Conservation (phyloP, 148 eudicot genomes). For the Camellia lanceoleosa region DNA sequence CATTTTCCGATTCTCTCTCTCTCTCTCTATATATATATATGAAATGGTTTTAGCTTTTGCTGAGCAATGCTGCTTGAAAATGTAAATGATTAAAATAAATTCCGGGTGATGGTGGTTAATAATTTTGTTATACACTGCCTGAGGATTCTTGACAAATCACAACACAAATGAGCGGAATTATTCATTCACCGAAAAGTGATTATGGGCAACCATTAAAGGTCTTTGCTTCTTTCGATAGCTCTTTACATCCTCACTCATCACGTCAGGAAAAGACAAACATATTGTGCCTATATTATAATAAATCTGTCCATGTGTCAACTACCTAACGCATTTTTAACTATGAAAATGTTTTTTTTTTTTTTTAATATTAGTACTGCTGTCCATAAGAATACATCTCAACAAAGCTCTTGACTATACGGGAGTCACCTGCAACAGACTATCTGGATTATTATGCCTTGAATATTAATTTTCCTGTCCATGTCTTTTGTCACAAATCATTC, state of each 20-base stretch:
- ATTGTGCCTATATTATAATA: no score
- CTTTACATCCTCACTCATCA: not conserved
- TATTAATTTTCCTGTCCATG: not conserved
- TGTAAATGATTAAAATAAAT: not conserved
- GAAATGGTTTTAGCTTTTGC: slow-evolving; percentile 2
- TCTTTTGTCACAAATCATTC: slow-evolving; percentile 11
- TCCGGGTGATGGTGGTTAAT: not conserved
- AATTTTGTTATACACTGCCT: not conserved
- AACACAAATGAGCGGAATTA: not conserved
- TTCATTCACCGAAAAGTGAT: not conserved
- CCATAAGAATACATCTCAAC: not conserved
- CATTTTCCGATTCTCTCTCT: not conserved
- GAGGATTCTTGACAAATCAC: not conserved
- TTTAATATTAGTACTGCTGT: not conserved
- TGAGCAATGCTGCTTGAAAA: not conserved
- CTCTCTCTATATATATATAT: not conserved
- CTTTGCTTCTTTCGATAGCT: not conserved
- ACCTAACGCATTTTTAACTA: not conserved
- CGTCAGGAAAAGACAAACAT: not conserved
- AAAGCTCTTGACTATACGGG: not conserved
- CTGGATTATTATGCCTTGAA: not conserved
- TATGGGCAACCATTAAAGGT: not conserved
- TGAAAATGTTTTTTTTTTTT: not conserved
- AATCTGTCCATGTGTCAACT: no score
- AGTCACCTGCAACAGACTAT: no score